phyloP scores from a whole-genome alignment of 495 filamentous ascomycete species.

The Trichoderma erinaceum region DNA sequence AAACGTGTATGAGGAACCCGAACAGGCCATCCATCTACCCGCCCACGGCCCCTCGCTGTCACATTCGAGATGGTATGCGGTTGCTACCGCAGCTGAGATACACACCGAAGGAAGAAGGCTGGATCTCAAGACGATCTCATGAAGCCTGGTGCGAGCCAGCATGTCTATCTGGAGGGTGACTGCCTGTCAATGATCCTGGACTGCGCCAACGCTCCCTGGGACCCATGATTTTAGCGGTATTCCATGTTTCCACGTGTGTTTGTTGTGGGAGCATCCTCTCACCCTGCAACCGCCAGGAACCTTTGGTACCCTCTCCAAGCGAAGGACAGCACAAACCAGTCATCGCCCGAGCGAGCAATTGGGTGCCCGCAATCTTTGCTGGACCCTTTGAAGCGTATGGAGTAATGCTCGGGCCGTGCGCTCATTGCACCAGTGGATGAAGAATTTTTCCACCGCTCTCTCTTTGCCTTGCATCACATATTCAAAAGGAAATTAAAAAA shows the following conservation, averaged over 20 bases:
- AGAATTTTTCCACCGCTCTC: not conserved
- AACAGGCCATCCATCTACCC: not conserved
- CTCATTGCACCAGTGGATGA: not conserved
- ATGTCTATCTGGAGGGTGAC: not conserved
- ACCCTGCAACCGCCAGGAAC: not conserved
- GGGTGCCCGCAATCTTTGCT: too few species aligned
- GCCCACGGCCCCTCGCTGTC: not conserved
- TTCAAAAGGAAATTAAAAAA: not conserved
- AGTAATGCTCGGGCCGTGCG: too few species aligned
- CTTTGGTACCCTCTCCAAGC: not conserved
- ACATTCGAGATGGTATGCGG: not conserved
- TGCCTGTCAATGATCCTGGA: not conserved
- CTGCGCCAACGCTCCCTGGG: not conserved
- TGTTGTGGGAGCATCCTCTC: not conserved
- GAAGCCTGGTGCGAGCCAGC: conserved; percentile 3
- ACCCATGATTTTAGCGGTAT: not conserved
- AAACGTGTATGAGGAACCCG: not conserved
- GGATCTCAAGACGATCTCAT: conserved; percentile 7
- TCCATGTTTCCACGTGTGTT: not conserved
- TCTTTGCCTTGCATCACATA: not conserved
- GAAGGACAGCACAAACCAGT: not conserved
- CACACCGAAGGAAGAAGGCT: not conserved
- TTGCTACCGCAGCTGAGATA: not conserved
- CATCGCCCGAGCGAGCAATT: too few species aligned
- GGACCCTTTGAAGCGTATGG: too few species aligned